These are phyloP conservation scores for Cutaneotrichosporon sp. DNA, from an alignment of 1,284 basidiomycete species.

Conservation along the genomic window DNA sequence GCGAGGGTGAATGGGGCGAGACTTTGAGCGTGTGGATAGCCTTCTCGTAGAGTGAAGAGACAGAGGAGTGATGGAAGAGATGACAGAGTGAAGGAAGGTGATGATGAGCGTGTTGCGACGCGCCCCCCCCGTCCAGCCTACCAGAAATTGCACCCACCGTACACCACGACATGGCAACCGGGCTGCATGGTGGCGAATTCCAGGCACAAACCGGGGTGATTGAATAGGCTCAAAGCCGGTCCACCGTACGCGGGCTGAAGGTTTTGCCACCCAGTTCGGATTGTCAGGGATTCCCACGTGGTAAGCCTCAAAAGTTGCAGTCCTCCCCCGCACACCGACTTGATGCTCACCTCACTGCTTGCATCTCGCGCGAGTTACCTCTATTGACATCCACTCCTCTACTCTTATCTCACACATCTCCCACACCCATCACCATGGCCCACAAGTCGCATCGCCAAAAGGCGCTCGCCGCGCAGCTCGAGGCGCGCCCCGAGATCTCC, in stretches of 20 bases:
- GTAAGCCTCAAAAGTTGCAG: slow-evolving; percentile 17
- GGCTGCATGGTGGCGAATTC: background rate
- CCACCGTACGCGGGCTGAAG: background rate
- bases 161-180: too few relatives aligned
- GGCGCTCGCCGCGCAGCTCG: slow-evolving; percentile 52
- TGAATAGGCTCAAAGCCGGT: too few relatives aligned
- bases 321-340: background rate
- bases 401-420: slow-evolving; percentile 4
- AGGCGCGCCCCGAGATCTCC: slow-evolving; percentile 48
- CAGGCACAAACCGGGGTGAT: background rate
- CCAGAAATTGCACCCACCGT: background rate
- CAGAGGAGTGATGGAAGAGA: background rate
- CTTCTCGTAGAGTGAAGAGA: slow-evolving; percentile 3
- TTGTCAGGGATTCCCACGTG: slow-evolving; percentile 1
- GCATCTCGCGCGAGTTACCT: background rate
- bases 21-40: slow-evolving; percentile 1
- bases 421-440: slow-evolving; percentile 36
- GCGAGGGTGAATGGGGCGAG: background rate
- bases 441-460: slow-evolving; percentile 55
- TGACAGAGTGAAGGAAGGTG: too few relatives aligned
- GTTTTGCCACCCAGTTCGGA: slow-evolving; percentile 15
- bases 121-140: too few relatives aligned
- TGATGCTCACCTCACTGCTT: background rate
- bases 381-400: background rate
- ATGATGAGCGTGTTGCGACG: background rate